A percentile compares a stretch with the other conserved stretches of the same genome.
phyloP scores from a whole-genome alignment of 2,329 filamentous ascomycete species.

The Stromatinia cepivora region DNA sequence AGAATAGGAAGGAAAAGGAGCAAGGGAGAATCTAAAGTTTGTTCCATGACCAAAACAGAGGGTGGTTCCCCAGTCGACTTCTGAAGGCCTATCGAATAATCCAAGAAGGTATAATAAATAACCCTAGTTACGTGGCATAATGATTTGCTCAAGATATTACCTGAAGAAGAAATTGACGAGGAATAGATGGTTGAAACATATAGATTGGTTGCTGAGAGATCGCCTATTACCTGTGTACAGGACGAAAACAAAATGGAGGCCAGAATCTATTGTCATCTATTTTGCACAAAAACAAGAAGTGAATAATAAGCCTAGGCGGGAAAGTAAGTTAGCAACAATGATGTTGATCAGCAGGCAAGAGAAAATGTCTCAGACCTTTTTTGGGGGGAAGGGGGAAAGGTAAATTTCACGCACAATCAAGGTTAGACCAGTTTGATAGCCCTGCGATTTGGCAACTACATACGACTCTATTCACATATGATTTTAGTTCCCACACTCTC shows the following conservation, averaged over 20 bases:
- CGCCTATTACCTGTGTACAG: not conserved
- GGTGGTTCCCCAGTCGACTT: not conserved
- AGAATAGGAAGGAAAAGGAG: slow-evolving; percentile 12
- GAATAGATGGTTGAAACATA: not conserved
- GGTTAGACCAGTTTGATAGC: not conserved
- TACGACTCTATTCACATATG: not conserved
- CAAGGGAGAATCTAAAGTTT: slow-evolving; percentile 3
- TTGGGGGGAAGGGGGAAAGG: no score
- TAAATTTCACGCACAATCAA: not conserved
- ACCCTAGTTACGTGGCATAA: slow-evolving; percentile 11
- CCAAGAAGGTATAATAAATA: not conserved
- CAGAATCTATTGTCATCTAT: not conserved
- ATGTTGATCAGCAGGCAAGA: slow-evolving; percentile 11
- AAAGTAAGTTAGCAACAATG: no score
- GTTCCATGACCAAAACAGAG: slow-evolving; percentile 6
- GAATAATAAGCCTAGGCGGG: not conserved
- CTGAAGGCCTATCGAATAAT: slow-evolving; percentile 10
- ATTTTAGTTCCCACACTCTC: not conserved
- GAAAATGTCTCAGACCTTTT: slow-evolving; percentile 10
- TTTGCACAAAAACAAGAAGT: not conserved
- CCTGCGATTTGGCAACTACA: not conserved
- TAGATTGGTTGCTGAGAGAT: not conserved
- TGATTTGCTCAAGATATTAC: slow-evolving; percentile 1
- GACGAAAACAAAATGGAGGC: not conserved
- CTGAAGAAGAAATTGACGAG: not conserved